Percentiles rank a stretch among this genome's conserved stretches.
Conservation (phyloP, 1,284 basidiomycete genomes). For the Lignosus rhinocerotis region DNA sequence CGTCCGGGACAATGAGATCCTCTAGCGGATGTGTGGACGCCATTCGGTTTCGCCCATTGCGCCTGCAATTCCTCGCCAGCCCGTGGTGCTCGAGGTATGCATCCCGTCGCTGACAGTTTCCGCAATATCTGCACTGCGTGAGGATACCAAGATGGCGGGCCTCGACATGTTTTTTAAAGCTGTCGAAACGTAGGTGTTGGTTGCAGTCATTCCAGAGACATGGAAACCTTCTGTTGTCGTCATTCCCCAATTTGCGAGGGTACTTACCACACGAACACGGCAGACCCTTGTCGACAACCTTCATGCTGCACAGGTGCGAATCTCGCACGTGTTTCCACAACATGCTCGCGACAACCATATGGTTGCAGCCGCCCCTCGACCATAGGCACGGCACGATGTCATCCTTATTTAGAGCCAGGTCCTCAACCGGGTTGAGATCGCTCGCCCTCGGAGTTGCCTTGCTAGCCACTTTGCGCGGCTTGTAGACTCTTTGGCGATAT, state of each 20-base stretch:
- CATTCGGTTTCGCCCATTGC: neutral
- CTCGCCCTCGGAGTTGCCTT: neutral
- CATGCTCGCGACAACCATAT: neutral
- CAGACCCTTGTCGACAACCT: too few species aligned
- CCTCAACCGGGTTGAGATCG: neutral
- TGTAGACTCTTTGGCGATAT: too few species aligned
- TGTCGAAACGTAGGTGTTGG: neutral
- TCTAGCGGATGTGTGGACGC: neutral
- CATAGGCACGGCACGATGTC: neutral
- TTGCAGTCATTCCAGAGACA: neutral
- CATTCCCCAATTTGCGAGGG: neutral
- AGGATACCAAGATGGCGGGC: neutral
- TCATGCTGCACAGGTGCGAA: neutral
- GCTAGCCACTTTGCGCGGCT: neutral
- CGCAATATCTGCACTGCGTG: neutral
- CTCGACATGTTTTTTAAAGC: neutral
- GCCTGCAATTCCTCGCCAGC: neutral
- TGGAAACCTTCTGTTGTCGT: too few species aligned
- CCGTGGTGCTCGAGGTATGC: neutral
- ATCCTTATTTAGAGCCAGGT: neutral
- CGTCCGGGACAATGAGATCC: neutral
- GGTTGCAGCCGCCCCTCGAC: neutral
- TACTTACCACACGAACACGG: too few species aligned
- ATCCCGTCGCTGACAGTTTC: neutral
- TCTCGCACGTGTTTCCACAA: neutral